These are phyloP conservation scores for Meyerozyma smithsonii DNA, from an alignment of 1,139 yeast species.

Conservation along the genomic window DNA sequence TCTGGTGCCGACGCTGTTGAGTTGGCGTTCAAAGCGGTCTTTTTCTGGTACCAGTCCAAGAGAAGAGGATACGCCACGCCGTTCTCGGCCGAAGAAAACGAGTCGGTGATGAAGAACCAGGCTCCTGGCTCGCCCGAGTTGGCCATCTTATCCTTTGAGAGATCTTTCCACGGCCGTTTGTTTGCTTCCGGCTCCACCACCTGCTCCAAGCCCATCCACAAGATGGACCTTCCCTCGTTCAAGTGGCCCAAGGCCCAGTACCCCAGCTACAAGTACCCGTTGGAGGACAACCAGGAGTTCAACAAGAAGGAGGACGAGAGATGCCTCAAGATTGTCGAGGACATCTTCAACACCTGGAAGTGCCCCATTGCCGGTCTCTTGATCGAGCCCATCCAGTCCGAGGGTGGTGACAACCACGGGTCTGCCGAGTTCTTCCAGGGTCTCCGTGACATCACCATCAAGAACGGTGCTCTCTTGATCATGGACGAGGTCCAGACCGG, in stretches of 20 bases:
- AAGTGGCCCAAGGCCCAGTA: slow-evolving; percentile 86
- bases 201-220: slow-evolving; percentile 78
- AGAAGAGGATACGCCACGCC: slow-evolving; percentile 47
- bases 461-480: slow-evolving; percentile 64
- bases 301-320: slow-evolving; percentile 64
- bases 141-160: slow-evolving; percentile 67
- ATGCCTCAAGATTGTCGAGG: slow-evolving; percentile 57
- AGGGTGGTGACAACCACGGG: slow-evolving; percentile 87
- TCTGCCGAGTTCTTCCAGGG: slow-evolving; percentile 74
- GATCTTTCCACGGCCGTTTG: slow-evolving; percentile 79
- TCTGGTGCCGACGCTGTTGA: slow-evolving; percentile 85
- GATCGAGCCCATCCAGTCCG: slow-evolving; percentile 80
- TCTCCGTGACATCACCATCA: slow-evolving; percentile 63
- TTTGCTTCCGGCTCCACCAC: slow-evolving; percentile 78
- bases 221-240: slow-evolving; percentile 78
- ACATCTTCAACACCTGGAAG: slow-evolving; percentile 50
- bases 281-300: slow-evolving; percentile 48
- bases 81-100: slow-evolving; percentile 58
- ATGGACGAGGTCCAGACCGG: slow-evolving; percentile 88
- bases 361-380: slow-evolving; percentile 72
- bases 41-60: slow-evolving; percentile 65
- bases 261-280: slow-evolving; percentile 72
- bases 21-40: slow-evolving; percentile 80
- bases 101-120: slow-evolving; percentile 58
- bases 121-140: slow-evolving; percentile 75